Evolutionary conservation across 139 green algal species (phyloP), one percentile per base, ranked within the genome.

Genomic region (Chlorella vulgaris): DNA sequence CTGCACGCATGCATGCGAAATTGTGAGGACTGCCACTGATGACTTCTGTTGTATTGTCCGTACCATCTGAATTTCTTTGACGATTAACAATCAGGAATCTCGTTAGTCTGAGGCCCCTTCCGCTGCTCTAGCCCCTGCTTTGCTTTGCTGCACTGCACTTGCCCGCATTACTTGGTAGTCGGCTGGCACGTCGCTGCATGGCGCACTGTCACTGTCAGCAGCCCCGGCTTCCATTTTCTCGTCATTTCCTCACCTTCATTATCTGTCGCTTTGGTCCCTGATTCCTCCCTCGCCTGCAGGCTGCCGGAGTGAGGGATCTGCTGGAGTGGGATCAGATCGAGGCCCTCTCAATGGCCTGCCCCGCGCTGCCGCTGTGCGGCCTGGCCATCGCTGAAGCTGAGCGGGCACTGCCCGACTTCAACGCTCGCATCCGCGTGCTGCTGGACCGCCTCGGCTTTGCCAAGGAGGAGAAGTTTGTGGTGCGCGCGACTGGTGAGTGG

Each of bases 341-440:
- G 65, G 69, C 85, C 7, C 68, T 83, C 15, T 96, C 93, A 69
- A 99, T 99, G 96, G 97, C 96, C 21, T 99, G 97, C 92, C 97
- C 97, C 24, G 97, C 97, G 39, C 84, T 99, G 85, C 97, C 97
- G 2, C 89, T 99, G 69, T 99, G 97, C 88, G 97, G 97, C 29
- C 91, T 99, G 66, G 97, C 97, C 40, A 96, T 99, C 76, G 93
- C 88, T 24, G 97, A 99, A 89, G 96, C 97, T 1, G 97, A 99
- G 90, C 93, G 97, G 62, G 86, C 87, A n/a, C 85, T 99, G 81
- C 97, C 97, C 7, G 93, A 96, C 81, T 83, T 98, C 73, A 97
- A 96, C 89, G 76, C 80, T 63, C 90, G 92, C 77, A 85, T 97
- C 38, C 86, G 93, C 19, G 83, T 83, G 15, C 53, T 96, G 18